Percentiles rank a stretch among this genome's conserved stretches.
phyloP scores from a whole-genome alignment of 2,329 filamentous ascomycete genomes.

The Fusarium sp. region DNA sequence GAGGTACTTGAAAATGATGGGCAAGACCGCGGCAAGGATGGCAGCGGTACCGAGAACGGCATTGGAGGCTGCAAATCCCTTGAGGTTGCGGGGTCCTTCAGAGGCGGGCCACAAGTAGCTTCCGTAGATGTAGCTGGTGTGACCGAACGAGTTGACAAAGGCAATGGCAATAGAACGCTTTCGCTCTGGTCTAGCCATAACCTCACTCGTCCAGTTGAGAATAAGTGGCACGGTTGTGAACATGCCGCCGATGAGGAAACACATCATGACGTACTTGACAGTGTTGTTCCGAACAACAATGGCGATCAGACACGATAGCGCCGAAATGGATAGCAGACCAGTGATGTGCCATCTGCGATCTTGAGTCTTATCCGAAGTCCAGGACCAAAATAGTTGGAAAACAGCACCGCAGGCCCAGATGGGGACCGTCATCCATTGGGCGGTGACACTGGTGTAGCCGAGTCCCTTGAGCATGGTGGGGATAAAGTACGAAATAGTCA shows the following conservation, averaged over 20 bases:
- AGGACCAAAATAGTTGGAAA: conserved; percentile 12
- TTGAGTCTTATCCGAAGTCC: conserved; percentile 17
- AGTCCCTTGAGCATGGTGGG: conserved; percentile 63
- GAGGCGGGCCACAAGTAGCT: conserved; percentile 17
- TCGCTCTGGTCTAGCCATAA: conserved; percentile 12
- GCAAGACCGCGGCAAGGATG: not conserved
- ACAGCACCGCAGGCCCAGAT: conserved; percentile 21
- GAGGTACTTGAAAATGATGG: not conserved
- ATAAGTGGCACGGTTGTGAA: conserved; percentile 16
- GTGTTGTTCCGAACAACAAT: not conserved
- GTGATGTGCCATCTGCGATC: conserved; percentile 20
- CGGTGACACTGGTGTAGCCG: conserved; percentile 57
- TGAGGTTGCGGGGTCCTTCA: not conserved
- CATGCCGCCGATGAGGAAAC: conserved; percentile 14
- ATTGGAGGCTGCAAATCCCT: not conserved
- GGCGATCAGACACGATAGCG: conserved; percentile 6
- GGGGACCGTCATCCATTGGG: conserved; percentile 40
- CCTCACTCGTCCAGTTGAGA: conserved; percentile 21
- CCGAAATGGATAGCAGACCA: not conserved
- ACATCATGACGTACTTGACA: conserved; percentile 28
- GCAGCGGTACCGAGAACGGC: not conserved
- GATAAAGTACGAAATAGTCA: conserved; percentile 65
- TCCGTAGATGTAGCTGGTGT: conserved; percentile 22
- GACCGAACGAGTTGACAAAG: conserved; percentile 23
- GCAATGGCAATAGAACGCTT: conserved; percentile 24